Evolutionary conservation across 495 filamentous ascomycete species (phyloP).

Genomic region (Hypomontagnella monticulosa): DNA sequence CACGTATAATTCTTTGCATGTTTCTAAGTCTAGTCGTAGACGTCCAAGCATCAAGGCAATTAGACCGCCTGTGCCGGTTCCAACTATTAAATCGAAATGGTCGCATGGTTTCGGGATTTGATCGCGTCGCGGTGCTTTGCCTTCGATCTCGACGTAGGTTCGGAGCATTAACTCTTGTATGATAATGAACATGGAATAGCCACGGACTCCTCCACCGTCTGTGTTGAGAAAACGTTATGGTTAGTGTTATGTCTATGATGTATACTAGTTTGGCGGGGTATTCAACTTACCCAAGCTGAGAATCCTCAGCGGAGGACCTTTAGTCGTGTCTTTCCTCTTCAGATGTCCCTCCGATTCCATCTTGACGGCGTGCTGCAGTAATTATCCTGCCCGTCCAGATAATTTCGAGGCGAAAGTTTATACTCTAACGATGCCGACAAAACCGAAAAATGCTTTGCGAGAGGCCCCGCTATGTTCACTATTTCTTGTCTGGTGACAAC

Average conservation of each 20-base stretch:
- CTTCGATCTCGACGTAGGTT: conserved; percentile 86
- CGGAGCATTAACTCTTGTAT: conserved; percentile 96
- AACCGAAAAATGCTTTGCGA: conserved; percentile 22
- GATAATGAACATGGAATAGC: conserved; percentile 96
- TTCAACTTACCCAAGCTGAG: conserved; percentile 80
- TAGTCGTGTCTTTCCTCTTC: conserved; percentile 88
- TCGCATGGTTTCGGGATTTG: conserved; percentile 98
- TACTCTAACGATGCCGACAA: conserved; percentile 1
- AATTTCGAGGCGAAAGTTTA: neutral
- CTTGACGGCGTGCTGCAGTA: conserved; percentile 16
- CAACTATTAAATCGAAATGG: conserved; percentile 95
- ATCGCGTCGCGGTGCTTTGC: conserved; percentile 80
- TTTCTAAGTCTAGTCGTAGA: conserved; percentile 89
- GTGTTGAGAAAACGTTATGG: conserved; percentile 12
- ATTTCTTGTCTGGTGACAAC: conserved; percentile 36
- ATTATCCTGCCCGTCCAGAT: conserved; percentile 3
- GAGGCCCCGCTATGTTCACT: conserved; percentile 19
- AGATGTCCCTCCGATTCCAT: conserved; percentile 47
- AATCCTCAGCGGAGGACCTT: conserved; percentile 90
- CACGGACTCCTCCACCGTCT: conserved; percentile 97
- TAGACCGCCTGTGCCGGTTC: conserved; percentile 92
- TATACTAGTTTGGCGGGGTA: conserved; percentile 13
- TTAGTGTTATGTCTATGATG: conserved; percentile 28
- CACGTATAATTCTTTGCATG: conserved; percentile 95
- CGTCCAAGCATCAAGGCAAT: conserved; percentile 97